These are phyloP conservation scores for Rhazya stricta DNA, from an alignment of 257 asterid genomes.

Conservation along the genomic window DNA sequence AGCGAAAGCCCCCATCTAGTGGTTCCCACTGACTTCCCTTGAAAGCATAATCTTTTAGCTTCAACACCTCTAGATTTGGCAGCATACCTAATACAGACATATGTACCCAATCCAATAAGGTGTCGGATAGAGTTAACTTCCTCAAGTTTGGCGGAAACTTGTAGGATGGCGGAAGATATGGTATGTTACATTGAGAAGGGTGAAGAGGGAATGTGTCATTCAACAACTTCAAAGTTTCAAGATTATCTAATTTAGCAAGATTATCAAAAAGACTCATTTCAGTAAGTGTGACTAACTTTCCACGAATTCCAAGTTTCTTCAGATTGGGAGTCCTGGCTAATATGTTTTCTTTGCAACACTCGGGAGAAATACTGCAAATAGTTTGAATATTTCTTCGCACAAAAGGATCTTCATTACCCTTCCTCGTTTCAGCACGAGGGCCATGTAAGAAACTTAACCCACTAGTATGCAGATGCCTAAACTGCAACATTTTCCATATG, in stretches of 20 bases:
- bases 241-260: slow-evolving; percentile 32
- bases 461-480: slow-evolving; percentile 36
- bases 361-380: slow-evolving; percentile 31
- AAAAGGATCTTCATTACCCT: slow-evolving; percentile 33
- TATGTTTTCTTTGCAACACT: slow-evolving; percentile 37
- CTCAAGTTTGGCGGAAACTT: slow-evolving; percentile 41
- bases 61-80: slow-evolving; percentile 40
- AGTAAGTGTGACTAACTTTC: slow-evolving; percentile 25
- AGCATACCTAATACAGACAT: slow-evolving; percentile 36
- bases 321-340: slow-evolving; percentile 35
- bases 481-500: slow-evolving; percentile 39
- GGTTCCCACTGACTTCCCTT: slow-evolving; percentile 39
- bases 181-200: slow-evolving; percentile 27
- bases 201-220: slow-evolving; percentile 33
- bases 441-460: slow-evolving; percentile 31
- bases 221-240: slow-evolving; percentile 35
- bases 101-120: slow-evolving; percentile 33
- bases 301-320: slow-evolving; percentile 36
- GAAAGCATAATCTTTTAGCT: slow-evolving; percentile 37
- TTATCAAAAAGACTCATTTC: slow-evolving; percentile 22
- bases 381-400: slow-evolving; percentile 35
- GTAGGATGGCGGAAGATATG: slow-evolving; percentile 31
- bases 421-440: slow-evolving; percentile 32
- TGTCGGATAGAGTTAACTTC: slow-evolving; percentile 40
- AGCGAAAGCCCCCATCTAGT: slow-evolving; percentile 34